These are phyloP conservation scores for Phellopilus nigrolimitatus DNA, from an alignment of 1,284 basidiomycete genomes.

Conservation along the genomic window DNA sequence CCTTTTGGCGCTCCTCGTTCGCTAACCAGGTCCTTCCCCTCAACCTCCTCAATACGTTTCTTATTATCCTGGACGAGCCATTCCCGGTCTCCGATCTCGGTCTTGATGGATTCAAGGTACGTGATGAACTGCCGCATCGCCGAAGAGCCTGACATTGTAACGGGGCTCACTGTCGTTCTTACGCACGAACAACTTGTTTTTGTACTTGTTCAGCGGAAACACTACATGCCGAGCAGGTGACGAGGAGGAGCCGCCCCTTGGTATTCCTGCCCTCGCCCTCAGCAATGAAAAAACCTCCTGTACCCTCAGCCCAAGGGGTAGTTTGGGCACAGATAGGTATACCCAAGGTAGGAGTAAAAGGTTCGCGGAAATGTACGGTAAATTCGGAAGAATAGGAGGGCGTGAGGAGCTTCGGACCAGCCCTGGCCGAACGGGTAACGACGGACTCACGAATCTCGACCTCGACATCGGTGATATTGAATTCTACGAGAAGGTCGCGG, in stretches of 20 bases:
- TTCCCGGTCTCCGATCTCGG: constrained; percentile 15
- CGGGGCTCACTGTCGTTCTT: constrained; percentile 20
- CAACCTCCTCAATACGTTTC: constrained; percentile 17
- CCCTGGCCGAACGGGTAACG: constrained; percentile 11
- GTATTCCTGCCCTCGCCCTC: constrained; percentile 23
- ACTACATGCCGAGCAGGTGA: constrained; percentile 30
- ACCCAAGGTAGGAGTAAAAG: constrained; percentile 26
- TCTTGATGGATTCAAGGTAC: constrained; percentile 18
- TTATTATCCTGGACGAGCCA: constrained; percentile 12
- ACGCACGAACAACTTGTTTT: constrained; percentile 23
- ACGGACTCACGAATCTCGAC: constrained; percentile 20
- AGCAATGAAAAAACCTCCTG: constrained; percentile 31
- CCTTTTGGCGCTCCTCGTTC: constrained; percentile 15
- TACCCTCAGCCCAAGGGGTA: constrained; percentile 26
- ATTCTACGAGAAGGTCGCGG: constrained; percentile 13
- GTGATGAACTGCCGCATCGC: constrained; percentile 22
- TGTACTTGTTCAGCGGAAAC: constrained; percentile 18
- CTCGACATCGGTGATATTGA: constrained; percentile 7
- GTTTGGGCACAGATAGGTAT: constrained; percentile 22
- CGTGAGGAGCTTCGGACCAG: background rate
- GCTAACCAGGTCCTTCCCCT: constrained; percentile 19
- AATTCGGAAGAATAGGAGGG: background rate
- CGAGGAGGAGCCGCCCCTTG: constrained; percentile 25
- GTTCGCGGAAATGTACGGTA: constrained; percentile 20
- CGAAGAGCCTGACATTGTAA: constrained; percentile 27